A percentile compares a stretch with the other conserved stretches of the same genome.
Evolutionary conservation across 176 grass and related monocot species (phyloP).

Genomic region (Zea mays): Zm-B73-REFERENCE-NAM-5.0 NC_050096.1:240225501-240226000

Average conservation of each 20-base stretch:
- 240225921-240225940: constrained; percentile 19
- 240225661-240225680: constrained; percentile 46
- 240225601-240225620: constrained; percentile 37
- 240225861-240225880: not conserved
- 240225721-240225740: not conserved
- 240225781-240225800: not conserved
- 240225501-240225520: constrained; percentile 31
- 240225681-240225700: constrained; percentile 35
- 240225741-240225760: not conserved
- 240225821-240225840: constrained; percentile 1
- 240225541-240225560: constrained; percentile 38
- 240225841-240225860: constrained; percentile 32
- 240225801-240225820: not conserved
- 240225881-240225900: constrained; percentile 11
- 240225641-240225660: constrained; percentile 30
- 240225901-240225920: constrained; percentile 39
- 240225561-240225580: constrained; percentile 16
- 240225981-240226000: constrained; percentile 25
- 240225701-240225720: constrained; percentile 24
- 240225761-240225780: not conserved
- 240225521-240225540: constrained; percentile 14
- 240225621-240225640: constrained; percentile 35
- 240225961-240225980: not conserved
- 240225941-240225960: constrained; percentile 34
- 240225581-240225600: constrained; percentile 35